Evolutionary conservation across 2,329 filamentous ascomycete genomes (phyloP).

Genomic region (Leptoxyphium fumago): DNA sequence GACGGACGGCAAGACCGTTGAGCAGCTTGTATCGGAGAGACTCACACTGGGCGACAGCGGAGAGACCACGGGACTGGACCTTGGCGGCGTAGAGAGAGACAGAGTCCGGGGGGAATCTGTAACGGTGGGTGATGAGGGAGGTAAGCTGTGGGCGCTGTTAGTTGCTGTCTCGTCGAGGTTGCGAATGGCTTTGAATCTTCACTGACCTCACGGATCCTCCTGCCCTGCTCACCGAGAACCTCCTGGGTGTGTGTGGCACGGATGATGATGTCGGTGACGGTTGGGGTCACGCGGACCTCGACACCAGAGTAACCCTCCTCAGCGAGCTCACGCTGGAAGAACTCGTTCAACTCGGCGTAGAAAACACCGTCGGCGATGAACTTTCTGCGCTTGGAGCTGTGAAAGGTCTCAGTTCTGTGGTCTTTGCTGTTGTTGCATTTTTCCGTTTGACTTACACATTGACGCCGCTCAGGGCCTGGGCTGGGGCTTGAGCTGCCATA

Average conservation of each 20-base stretch:
- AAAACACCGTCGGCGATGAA: slow-evolving; percentile 81
- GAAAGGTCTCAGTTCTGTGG: background rate
- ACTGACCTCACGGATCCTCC: slow-evolving; percentile 76
- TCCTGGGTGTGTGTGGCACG: slow-evolving; percentile 99
- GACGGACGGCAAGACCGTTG: slow-evolving; percentile 95
- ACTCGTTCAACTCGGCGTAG: slow-evolving; percentile 99
- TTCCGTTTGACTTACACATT: slow-evolving; percentile 7
- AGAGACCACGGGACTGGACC: slow-evolving; percentile 99
- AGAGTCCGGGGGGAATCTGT: slow-evolving; percentile 99
- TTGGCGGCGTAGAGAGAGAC: slow-evolving; percentile 99
- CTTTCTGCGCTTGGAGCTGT: slow-evolving; percentile 76
- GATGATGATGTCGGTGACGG: slow-evolving; percentile 99
- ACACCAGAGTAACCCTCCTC: slow-evolving; percentile 99
- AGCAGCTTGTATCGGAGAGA: slow-evolving; percentile 99
- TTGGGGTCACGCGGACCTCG: slow-evolving; percentile 98
- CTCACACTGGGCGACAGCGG: slow-evolving; percentile 99
- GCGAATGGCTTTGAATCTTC: background rate
- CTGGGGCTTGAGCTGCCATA: background rate
- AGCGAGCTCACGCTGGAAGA: slow-evolving; percentile 99
- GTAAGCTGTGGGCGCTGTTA: slow-evolving; percentile 47
- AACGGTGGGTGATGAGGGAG: slow-evolving; percentile 99
- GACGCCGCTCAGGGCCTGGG: slow-evolving; percentile 15
- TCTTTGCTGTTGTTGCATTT: slow-evolving; percentile 1
- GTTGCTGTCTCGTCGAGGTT: background rate
- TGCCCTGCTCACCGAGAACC: slow-evolving; percentile 98